Conservation (phyloP, 1,284 basidiomycete species). For the Trichosporon coremiiforme region DNA sequence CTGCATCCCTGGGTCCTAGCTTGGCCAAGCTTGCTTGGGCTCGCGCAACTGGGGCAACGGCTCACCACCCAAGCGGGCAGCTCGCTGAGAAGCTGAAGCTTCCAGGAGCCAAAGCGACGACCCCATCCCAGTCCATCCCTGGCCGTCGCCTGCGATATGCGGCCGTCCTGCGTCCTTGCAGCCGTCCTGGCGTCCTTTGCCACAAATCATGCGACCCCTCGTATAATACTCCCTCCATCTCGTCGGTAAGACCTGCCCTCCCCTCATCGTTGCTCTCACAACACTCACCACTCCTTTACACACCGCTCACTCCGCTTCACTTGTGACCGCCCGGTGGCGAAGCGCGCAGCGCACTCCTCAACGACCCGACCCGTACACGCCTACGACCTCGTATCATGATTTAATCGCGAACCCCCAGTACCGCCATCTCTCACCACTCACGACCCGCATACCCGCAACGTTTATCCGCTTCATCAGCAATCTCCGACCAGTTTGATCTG, state of each 20-base stretch:
- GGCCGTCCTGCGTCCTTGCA: too few species aligned
- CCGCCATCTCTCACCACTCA: background rate
- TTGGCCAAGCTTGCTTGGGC: background rate
- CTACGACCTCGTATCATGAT: background rate
- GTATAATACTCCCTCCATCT: constrained; percentile 6
- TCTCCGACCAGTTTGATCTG: background rate
- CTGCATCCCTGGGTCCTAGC: background rate
- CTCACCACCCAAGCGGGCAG: background rate
- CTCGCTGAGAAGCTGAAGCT: background rate
- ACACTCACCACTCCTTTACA: constrained; percentile 12
- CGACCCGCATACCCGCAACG: constrained; percentile 1
- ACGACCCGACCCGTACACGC: background rate
- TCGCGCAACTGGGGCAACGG: background rate
- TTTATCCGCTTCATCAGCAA: background rate
- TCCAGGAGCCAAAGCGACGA: constrained; percentile 2
- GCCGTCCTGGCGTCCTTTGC: background rate
- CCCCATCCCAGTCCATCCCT: background rate
- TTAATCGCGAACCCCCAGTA: background rate
- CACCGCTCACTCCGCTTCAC: background rate
- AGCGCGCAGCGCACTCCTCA: background rate
- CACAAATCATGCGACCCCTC: constrained; percentile 7
- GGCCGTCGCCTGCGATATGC: background rate
- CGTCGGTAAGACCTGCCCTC: background rate
- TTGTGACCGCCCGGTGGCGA: background rate
- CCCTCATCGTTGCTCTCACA: constrained; percentile 1